Base-by-base conservation (phyloP, 306 rosid species). In the Citrullus amarus region DNA sequence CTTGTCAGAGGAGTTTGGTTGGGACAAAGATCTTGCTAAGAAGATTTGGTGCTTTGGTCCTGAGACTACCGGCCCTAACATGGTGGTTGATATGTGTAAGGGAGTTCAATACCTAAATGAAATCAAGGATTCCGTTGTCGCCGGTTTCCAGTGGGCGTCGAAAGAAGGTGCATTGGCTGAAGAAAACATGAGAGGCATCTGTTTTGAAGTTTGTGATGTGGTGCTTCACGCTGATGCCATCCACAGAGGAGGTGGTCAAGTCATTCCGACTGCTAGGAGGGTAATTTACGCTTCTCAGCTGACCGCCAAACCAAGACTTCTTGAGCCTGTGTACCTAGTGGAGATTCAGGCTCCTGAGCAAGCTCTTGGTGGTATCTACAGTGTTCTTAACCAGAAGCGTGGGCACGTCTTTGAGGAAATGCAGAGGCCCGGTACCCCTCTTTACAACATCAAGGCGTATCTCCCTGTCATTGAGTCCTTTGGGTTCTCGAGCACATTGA, bases 11-110 rank as follows among this genome's bases (percentile, higher is more conserved):
- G 87, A 87, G 76, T 93, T 13, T 41, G 95, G 93, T 34, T 93
- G 98, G 96, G 96, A 91, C n/a, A 91, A 89, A 86, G 97, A 93
- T 85, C 96, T 88, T 12, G 95, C 97, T 0, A 93, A 93, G 92
- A 93, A 91, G 76, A 93, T 93, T 46, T 93, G 97, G 98, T 93
- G 94, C 41, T 93, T 93, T 78, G 97, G 97, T 3, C 98, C 98
- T 0, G 98, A 91, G 84, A 92, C 95, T 8, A 58, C 75, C 4
- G 97, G 97, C 30, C 97, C 97, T 6, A 92, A 93, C 85, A 93
- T 93, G 95, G 98, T 93, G 25, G 98, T 93, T 10, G 96, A 93
- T 69, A 89, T 88, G 93, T 92, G 97, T 80, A 92, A 90, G 90
- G 97, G 97, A 81, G 97, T 90, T 4, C 93, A 92, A 79, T 92